Evolutionary conservation across 1,139 yeast genomes (phyloP).

Genomic region (Nadsonia commutata): DNA sequence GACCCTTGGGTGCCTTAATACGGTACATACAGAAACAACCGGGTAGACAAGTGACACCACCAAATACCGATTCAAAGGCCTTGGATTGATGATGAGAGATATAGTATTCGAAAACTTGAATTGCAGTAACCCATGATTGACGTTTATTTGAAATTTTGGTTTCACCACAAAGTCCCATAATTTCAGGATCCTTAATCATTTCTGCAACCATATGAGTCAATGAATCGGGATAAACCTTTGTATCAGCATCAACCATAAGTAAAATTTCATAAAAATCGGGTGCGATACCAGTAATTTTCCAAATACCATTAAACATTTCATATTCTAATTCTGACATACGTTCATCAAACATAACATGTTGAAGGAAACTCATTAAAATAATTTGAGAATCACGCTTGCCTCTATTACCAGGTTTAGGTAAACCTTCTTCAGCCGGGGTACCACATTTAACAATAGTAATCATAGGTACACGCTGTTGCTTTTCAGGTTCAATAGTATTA

Average conservation of each 20-base stretch:
- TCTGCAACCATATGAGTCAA: conserved; percentile 86
- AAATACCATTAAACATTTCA: conserved; percentile 62
- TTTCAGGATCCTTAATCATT: conserved; percentile 76
- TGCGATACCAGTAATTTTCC: conserved; percentile 81
- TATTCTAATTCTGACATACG: conserved; percentile 92
- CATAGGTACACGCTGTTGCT: conserved; percentile 83
- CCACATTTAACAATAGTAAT: conserved; percentile 82
- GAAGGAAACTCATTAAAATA: conserved; percentile 83
- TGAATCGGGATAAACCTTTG: conserved; percentile 81
- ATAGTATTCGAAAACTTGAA: conserved; percentile 91
- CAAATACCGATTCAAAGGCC: conserved; percentile 91
- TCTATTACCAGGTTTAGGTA: conserved; percentile 93
- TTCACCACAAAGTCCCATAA: conserved; percentile 97
- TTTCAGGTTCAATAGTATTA: conserved; percentile 54
- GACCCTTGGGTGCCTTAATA: conserved; percentile 83
- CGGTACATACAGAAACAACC: conserved; percentile 97
- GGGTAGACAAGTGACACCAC: conserved; percentile 94
- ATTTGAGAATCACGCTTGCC: conserved; percentile 97
- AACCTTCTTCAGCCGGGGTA: conserved; percentile 61
- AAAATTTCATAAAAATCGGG: conserved; percentile 75
- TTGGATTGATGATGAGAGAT: conserved; percentile 94
- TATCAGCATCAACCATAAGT: conserved; percentile 96
- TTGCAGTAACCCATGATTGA: conserved; percentile 83
- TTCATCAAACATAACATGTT: conserved; percentile 84
- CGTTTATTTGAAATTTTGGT: conserved; percentile 84